Base-by-base conservation (phyloP, 2,329 filamentous ascomycete genomes). In the Verticillium tricorpus region DNA sequence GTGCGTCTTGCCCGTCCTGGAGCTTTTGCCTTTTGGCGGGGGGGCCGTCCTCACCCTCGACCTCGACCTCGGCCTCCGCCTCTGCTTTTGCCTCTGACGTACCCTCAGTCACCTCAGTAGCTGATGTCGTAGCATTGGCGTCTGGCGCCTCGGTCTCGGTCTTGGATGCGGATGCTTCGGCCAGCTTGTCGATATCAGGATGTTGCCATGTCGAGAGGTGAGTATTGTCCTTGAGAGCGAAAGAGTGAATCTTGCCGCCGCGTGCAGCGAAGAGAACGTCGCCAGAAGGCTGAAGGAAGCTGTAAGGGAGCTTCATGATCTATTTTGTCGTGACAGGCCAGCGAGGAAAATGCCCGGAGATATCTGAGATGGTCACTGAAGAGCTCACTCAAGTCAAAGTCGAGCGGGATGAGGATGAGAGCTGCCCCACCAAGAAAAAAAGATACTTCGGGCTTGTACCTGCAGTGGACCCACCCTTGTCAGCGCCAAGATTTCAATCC, bases 241-340 rank as follows among this genome's bases (percentile, higher is more conserved):
- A 89, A 2, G 86, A 85, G 69, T 91, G 84, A 60, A 97, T 85
- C 68, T 82, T 85, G 57, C 88, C 84, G 15, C 91, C 92, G 64
- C 88, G 87, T 31, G 91, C 90, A 40, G 89, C 90, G 67, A 96
- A 82, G 19, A 97, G 74, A 22, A 90, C 75, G 67, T 82, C 73
- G 56, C 83, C 83, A 66, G 81, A 79, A 39, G 75, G 72, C 58
- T 77, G 78, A 56, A 92, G 74, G 67, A 85, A 84, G 68, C 89
- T 89, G 68, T 90, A 90, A n/a, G 89, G 88, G 62, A 84, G 71
- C 64, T 76, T 76, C 76, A 82, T 80, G n/a, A 67, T 71, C 54
- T 58, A 57, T 0, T 28, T 19, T 56, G 45, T n/a, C 19, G 2
- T 6, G 8, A 50, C 5, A 9, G 8, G 22, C 45, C 45, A 25